Evolutionary conservation across 139 green algal genomes (phyloP).

Genomic region (Microglena sp.): DNA sequence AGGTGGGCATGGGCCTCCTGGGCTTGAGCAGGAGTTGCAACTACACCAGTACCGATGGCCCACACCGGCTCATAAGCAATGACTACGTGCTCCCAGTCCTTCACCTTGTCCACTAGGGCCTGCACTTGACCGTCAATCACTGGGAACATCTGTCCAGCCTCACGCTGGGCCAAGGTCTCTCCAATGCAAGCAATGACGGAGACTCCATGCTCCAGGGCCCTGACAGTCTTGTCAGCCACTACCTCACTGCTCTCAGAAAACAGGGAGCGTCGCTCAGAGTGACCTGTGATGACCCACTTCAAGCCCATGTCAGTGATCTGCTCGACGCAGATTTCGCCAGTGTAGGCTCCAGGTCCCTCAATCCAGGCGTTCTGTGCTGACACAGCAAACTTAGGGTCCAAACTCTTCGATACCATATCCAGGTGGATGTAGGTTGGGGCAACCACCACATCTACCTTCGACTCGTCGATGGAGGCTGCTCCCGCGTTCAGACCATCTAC

Average conservation of each 20-base stretch:
- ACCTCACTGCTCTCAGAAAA: constrained; percentile 80
- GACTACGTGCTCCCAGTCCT: constrained; percentile 84
- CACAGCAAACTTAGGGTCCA: constrained; percentile 48
- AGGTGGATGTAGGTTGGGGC: constrained; percentile 87
- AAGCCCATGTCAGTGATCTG: constrained; percentile 57
- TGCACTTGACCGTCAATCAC: constrained; percentile 68
- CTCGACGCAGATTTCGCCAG: constrained; percentile 80
- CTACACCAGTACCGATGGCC: constrained; percentile 78
- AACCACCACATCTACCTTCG: constrained; percentile 80
- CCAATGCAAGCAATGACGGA: constrained; percentile 95
- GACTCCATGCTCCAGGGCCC: constrained; percentile 79
- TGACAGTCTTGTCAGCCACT: constrained; percentile 80
- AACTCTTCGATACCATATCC: constrained; percentile 41
- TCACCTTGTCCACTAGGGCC: constrained; percentile 48
- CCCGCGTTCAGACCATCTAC: constrained; percentile 2
- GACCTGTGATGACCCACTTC: constrained; percentile 92
- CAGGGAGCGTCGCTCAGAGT: constrained; percentile 82
- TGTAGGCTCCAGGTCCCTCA: constrained; percentile 80
- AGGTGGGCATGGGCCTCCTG: constrained; percentile 86
- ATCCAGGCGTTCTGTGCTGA: constrained; percentile 92
- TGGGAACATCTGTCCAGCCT: constrained; percentile 58
- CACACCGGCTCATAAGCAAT: constrained; percentile 98
- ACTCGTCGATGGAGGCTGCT: background rate
- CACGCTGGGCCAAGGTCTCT: constrained; percentile 89
- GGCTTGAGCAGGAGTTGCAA: constrained; percentile 83